Evolutionary conservation across 2,329 filamentous ascomycete genomes (phyloP).

Genomic region (Trichoderma semiorbis): DNA sequence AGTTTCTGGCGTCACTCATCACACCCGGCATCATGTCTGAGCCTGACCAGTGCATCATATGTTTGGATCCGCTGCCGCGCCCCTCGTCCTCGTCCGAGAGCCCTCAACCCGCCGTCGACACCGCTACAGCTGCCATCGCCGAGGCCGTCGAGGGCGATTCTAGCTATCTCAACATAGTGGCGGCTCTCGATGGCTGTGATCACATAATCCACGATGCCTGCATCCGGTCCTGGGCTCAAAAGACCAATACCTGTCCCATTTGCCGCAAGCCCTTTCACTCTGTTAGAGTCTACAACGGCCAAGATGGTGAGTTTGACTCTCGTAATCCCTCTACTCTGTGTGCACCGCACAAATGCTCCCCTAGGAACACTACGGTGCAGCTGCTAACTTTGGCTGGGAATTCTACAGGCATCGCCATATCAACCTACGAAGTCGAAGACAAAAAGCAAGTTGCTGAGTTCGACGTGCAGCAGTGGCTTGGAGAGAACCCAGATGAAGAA

Average conservation of each 20-base stretch:
- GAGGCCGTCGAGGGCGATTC: constrained; percentile 27
- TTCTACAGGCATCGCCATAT: constrained; percentile 50
- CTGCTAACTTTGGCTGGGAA: neutral
- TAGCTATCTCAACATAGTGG: constrained; percentile 46
- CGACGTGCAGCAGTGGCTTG: constrained; percentile 69
- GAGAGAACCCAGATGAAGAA: constrained; percentile 68
- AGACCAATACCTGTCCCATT: constrained; percentile 97
- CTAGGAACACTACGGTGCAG: neutral
- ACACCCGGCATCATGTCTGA: constrained; percentile 47
- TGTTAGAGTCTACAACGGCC: constrained; percentile 75
- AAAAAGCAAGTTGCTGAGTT: constrained; percentile 89
- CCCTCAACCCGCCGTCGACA: constrained; percentile 23
- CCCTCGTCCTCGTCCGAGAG: constrained; percentile 30
- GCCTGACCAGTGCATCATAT: constrained; percentile 67
- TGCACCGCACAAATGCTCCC: neutral
- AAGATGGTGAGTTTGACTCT: constrained; percentile 64
- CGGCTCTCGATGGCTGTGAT: constrained; percentile 70
- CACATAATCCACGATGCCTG: constrained; percentile 93
- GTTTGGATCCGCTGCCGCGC: constrained; percentile 57
- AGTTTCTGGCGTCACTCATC: constrained; percentile 34
- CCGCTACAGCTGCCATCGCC: constrained; percentile 21
- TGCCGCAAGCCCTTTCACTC: constrained; percentile 89
- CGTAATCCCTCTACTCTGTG: neutral
- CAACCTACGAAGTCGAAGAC: constrained; percentile 66
- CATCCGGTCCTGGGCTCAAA: constrained; percentile 89